Conservation (phyloP, 495 filamentous ascomycete species). For the Chaetomium tenue region DNA sequence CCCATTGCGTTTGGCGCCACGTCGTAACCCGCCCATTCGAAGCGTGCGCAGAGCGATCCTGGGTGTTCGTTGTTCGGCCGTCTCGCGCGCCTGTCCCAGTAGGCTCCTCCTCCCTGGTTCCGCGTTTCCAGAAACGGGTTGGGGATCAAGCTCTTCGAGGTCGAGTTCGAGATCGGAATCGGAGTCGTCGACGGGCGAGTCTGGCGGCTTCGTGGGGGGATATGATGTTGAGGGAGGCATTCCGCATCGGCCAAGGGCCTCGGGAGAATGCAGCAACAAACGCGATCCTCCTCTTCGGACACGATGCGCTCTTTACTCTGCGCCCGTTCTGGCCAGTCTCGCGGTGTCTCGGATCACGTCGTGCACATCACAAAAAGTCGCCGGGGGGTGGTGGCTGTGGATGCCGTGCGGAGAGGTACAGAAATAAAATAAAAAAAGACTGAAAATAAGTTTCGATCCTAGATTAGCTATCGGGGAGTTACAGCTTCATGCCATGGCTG, state of each 20-base stretch:
- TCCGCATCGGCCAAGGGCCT: constrained; percentile 42
- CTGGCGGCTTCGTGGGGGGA: constrained; percentile 50
- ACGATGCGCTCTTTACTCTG: background rate
- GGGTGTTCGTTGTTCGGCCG: constrained; percentile 48
- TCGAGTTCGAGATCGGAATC: constrained; percentile 72
- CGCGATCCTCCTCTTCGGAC: background rate
- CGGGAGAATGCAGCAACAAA: background rate
- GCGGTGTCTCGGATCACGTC: constrained; percentile 9
- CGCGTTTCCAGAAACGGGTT: constrained; percentile 34
- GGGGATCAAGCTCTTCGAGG: constrained; percentile 68
- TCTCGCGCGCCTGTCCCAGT: constrained; percentile 40
- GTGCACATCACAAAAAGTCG: background rate
- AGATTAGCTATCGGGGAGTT: too few relatives aligned
- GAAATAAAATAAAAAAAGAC: too few relatives aligned
- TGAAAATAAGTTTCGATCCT: background rate
- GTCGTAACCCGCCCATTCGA: constrained; percentile 58
- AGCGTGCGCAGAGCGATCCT: constrained; percentile 70
- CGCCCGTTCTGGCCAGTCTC: background rate
- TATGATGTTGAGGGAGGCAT: constrained; percentile 55
- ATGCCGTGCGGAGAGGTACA: background rate
- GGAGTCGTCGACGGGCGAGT: constrained; percentile 53
- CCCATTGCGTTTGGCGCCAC: constrained; percentile 50
- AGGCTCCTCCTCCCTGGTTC: constrained; percentile 39
- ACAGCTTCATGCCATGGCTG: background rate
- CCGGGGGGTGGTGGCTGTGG: background rate